A percentile compares a stretch with the other conserved stretches of the same genome.
phyloP scores from a whole-genome alignment of 2,329 filamentous ascomycete genomes.

The Apiospora koreana region DNA sequence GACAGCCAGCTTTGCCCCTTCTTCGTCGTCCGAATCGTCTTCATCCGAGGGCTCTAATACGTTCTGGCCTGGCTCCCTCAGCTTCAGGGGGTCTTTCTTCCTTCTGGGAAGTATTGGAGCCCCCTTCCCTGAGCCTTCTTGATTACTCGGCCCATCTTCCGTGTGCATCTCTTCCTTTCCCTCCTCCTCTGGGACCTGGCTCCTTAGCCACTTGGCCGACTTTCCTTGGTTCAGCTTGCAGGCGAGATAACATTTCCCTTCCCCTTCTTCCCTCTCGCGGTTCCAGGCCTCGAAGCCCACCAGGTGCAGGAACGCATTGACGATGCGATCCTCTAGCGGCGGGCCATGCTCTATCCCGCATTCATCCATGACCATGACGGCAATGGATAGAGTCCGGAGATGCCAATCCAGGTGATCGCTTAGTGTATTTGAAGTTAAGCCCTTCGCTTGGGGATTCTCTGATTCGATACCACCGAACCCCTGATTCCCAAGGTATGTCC shows the following conservation, averaged over 20 bases:
- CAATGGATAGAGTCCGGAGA: neutral
- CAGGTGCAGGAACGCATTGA: neutral
- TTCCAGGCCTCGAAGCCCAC: neutral
- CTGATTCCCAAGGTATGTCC: neutral
- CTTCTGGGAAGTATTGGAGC: neutral
- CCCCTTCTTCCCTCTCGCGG: neutral
- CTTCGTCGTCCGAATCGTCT: neutral
- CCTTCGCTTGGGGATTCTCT: neutral
- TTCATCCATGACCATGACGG: neutral
- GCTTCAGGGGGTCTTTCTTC: neutral
- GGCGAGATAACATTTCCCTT: neutral
- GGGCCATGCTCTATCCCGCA: neutral
- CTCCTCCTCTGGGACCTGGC: neutral
- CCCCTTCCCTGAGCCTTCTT: neutral
- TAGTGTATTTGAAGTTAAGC: neutral
- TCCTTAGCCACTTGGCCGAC: neutral
- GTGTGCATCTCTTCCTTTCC: neutral
- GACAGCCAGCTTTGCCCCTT: neutral
- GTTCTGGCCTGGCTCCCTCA: neutral
- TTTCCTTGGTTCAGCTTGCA: neutral
- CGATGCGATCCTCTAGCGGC: neutral
- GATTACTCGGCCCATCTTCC: neutral
- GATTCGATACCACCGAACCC: neutral
- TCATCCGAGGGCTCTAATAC: neutral
- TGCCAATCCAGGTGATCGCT: neutral